These are phyloP conservation scores for Porphyrellus cyaneotinctus DNA, from an alignment of 768 basidiomycete genomes.

Conservation along the genomic window DNA sequence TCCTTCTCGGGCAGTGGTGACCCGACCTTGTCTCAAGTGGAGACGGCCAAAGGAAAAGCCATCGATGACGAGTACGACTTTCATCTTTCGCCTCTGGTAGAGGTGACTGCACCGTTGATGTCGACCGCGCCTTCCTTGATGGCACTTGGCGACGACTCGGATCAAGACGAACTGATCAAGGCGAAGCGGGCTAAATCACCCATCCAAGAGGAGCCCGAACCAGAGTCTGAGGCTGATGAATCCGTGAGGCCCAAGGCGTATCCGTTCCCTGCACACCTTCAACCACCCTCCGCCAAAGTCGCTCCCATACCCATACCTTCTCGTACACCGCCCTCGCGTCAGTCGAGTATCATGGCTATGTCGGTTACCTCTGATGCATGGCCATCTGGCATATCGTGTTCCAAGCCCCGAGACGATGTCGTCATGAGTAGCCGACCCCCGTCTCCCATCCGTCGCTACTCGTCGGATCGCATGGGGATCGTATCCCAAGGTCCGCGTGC, in stretches of 20 bases:
- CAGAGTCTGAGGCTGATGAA: constrained; percentile 27
- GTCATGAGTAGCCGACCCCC: constrained; percentile 28
- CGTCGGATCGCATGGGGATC: constrained; percentile 21
- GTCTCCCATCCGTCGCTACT: constrained; percentile 24
- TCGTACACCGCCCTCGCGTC: constrained; percentile 26
- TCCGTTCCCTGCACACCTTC: constrained; percentile 29
- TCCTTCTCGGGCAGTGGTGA: constrained; percentile 17
- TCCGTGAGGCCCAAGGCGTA: constrained; percentile 4
- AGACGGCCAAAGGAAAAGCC: constrained; percentile 21
- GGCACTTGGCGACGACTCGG: constrained; percentile 29
- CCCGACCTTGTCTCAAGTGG: constrained; percentile 6
- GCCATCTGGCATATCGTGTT: constrained; percentile 19
- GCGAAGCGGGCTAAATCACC: constrained; percentile 15
- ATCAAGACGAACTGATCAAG: constrained; percentile 26
- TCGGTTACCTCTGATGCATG: constrained; percentile 25
- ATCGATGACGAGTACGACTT: constrained; percentile 27
- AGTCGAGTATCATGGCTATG: constrained; percentile 27
- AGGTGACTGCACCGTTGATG: constrained; percentile 22
- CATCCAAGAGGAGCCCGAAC: constrained; percentile 23
- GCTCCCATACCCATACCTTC: constrained; percentile 30
- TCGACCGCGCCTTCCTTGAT: constrained; percentile 28
- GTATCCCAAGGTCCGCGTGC: constrained; percentile 16
- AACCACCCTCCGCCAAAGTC: constrained; percentile 16
- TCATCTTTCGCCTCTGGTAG: constrained; percentile 31
- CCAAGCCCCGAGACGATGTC: constrained; percentile 28